Conservation (phyloP, 192 early-diverging fungal genomes). For the Rhizophagus prolifer region DNA sequence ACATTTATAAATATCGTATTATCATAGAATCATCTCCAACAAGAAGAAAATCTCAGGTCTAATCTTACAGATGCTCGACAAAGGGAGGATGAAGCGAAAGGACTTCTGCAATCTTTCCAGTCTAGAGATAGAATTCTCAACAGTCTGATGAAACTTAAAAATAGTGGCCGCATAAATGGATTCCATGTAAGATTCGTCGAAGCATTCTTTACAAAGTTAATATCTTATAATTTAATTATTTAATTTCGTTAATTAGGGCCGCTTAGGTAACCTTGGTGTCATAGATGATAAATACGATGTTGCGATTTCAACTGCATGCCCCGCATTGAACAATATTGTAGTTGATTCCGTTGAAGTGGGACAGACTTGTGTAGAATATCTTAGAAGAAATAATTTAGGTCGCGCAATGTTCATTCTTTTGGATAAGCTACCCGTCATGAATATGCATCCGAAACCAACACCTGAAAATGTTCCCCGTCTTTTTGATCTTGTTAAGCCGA, state of each 20-base stretch:
- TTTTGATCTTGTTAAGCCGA: slow-evolving; percentile 85
- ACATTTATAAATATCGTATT: slow-evolving; percentile 11
- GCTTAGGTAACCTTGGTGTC: slow-evolving; percentile 93
- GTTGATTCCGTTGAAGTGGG: slow-evolving; percentile 85
- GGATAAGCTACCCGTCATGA: slow-evolving; percentile 63
- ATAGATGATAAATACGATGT: slow-evolving; percentile 95
- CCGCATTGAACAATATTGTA: slow-evolving; percentile 82
- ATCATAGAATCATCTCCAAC: slow-evolving; percentile 38
- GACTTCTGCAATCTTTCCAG: slow-evolving; percentile 60
- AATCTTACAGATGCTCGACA: slow-evolving; percentile 47
- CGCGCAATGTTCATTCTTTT: slow-evolving; percentile 82
- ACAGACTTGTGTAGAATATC: slow-evolving; percentile 86
- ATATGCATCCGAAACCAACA: slow-evolving; percentile 55
- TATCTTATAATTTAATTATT: neutral
- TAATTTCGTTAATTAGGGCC: slow-evolving; percentile 51
- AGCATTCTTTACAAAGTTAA: too few relatives aligned
- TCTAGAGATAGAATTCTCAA: slow-evolving; percentile 67
- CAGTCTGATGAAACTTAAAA: slow-evolving; percentile 67
- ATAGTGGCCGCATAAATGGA: slow-evolving; percentile 71
- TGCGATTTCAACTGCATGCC: slow-evolving; percentile 89
- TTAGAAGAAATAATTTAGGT: slow-evolving; percentile 84
- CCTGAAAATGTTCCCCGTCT: slow-evolving; percentile 82
- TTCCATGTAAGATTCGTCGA: slow-evolving; percentile 56
- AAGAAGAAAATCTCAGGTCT: slow-evolving; percentile 44
- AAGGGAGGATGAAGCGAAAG: slow-evolving; percentile 70